Percentiles rank a stretch among this genome's conserved stretches.
phyloP scores from a whole-genome alignment of 805 yeast genomes.

The Candida vartiovaarae region DNA sequence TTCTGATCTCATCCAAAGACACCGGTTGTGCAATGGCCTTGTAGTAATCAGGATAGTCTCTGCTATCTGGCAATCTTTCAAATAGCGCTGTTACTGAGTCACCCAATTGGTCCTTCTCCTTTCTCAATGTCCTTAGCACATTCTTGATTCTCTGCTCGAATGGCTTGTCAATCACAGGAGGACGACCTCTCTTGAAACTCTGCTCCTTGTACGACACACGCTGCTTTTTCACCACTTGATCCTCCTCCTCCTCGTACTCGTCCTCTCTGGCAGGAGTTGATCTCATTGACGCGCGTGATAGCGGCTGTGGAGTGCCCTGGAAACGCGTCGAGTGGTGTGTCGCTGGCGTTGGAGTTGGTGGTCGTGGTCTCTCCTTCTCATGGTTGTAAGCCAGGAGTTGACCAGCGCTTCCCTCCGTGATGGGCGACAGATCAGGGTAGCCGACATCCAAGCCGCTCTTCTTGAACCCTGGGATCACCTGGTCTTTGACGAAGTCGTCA shows the following conservation, averaged over 20 bases:
- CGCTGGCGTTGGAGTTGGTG: constrained; percentile 2
- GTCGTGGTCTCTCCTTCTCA: constrained; percentile 4
- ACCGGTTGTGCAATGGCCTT: constrained; percentile 50
- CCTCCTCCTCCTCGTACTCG: constrained; percentile 9
- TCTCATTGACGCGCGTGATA: constrained; percentile 2
- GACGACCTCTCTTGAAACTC: constrained; percentile 66
- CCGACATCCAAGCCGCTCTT: constrained; percentile 27
- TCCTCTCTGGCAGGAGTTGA: constrained; percentile 11
- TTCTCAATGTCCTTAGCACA: constrained; percentile 73
- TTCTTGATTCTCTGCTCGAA: constrained; percentile 89
- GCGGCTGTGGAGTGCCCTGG: neutral
- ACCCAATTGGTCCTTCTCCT: constrained; percentile 49
- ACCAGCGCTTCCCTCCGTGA: constrained; percentile 16
- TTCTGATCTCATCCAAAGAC: constrained; percentile 65
- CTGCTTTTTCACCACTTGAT: constrained; percentile 6
- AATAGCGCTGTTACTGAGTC: constrained; percentile 54
- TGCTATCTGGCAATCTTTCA: constrained; percentile 73
- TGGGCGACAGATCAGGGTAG: constrained; percentile 32
- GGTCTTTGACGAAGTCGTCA: constrained; percentile 33
- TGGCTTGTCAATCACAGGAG: constrained; percentile 86
- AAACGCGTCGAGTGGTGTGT: neutral
- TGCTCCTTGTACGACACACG: constrained; percentile 15
- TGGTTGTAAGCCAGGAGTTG: constrained; percentile 11
- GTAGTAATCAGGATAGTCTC: constrained; percentile 38
- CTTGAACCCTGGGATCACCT: constrained; percentile 28